Evolutionary conservation across 2,329 filamentous ascomycete species (phyloP).

Genomic region (Ceratocystis colombiana): DNA sequence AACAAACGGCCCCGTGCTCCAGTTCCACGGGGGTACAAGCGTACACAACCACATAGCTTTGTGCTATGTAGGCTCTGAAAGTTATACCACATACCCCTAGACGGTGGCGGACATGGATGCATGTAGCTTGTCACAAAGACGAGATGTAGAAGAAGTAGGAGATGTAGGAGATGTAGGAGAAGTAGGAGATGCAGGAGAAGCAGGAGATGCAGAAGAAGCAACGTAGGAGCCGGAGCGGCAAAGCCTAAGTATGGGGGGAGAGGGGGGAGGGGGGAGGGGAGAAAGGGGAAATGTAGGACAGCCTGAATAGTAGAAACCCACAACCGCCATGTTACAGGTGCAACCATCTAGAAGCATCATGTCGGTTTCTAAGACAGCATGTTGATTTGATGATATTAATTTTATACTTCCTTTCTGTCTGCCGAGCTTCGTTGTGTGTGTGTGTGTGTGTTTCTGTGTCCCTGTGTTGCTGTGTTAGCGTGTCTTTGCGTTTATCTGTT

Average conservation of each 20-base stretch:
- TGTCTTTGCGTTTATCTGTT: background rate
- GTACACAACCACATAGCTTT: background rate
- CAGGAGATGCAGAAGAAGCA: background rate
- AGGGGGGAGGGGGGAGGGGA: background rate
- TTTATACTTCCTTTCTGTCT: background rate
- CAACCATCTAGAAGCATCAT: background rate
- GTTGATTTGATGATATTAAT: background rate
- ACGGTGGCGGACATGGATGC: background rate
- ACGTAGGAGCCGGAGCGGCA: background rate
- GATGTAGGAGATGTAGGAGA: background rate
- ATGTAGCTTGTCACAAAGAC: background rate
- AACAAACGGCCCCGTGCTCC: background rate
- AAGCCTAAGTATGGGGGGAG: background rate
- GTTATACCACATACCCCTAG: background rate
- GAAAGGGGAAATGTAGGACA: background rate
- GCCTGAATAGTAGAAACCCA: background rate
- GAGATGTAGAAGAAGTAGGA: background rate
- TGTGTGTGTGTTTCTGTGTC: background rate
- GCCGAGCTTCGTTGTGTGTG: background rate
- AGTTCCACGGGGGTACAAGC: background rate
- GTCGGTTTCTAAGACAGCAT: background rate
- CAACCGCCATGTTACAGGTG: background rate
- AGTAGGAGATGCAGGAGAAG: background rate
- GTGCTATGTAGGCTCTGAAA: background rate
- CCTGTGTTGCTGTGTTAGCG: background rate